These are phyloP conservation scores for Capsicum pubescens DNA, from an alignment of 257 asterid genomes.

Conservation along the genomic window DNA sequence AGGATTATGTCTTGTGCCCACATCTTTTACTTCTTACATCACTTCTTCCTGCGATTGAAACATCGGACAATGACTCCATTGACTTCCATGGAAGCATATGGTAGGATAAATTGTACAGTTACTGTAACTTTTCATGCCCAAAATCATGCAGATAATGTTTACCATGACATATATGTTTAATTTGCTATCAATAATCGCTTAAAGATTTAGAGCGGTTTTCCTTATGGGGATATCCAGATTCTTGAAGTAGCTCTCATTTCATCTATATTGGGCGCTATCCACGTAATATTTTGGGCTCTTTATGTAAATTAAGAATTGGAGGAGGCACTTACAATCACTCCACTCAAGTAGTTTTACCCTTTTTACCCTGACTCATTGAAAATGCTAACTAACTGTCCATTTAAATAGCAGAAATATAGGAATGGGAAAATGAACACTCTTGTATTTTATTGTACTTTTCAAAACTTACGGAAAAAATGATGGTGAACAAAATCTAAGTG, in stretches of 20 bases:
- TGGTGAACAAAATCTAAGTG: not conserved
- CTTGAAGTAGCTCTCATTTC: not conserved
- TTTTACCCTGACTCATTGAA: not conserved
- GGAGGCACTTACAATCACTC: not conserved
- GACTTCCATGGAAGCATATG: constrained; percentile 18
- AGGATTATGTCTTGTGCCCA: constrained; percentile 48
- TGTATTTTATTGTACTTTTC: not conserved
- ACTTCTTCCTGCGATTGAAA: constrained; percentile 30
- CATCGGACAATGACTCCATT: not conserved
- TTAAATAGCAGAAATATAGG: not conserved
- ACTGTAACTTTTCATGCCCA: constrained; percentile 6
- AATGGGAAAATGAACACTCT: not conserved
- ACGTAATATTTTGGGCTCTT: not conserved
- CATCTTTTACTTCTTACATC: constrained; percentile 39
- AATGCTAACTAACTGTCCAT: not conserved
- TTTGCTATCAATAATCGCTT: not conserved
- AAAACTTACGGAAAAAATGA: not conserved
- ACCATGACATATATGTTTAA: not conserved
- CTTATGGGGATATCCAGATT: not conserved
- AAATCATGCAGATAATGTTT: not conserved
- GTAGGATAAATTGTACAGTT: constrained; percentile 21
- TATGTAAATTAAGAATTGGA: not conserved
- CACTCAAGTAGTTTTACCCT: not conserved
- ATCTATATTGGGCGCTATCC: not conserved
- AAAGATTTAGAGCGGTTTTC: not conserved